Base-by-base conservation (phyloP, 805 yeast genomes). In the Lachancea fermentati region DNA sequence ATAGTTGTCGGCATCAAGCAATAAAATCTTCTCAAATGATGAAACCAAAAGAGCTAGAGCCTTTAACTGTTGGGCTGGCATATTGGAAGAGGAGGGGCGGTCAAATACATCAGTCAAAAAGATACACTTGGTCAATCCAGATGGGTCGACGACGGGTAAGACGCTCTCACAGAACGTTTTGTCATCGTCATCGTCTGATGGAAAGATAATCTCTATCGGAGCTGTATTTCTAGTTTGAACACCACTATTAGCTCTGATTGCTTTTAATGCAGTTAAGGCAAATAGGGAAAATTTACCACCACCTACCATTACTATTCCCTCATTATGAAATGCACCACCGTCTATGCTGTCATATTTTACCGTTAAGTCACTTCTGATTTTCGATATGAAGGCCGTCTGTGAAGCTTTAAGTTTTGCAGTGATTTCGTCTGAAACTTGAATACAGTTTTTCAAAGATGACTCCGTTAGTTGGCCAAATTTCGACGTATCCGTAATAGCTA, bases 201-300 rank as follows among this genome's bases (percentile, higher is more conserved):
- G 89, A 46, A 86, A 73, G 43, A 85, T 71, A 2, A 86, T 79
- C 66, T 86, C 95, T 7, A 86, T 76, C 0, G 95, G 95, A 15
- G 80, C 60, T 5, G 79, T 74, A 11, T 87, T 85, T 29, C 32
- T 30, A 5, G 35, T n/a, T 30, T 24, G 34, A 26, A 35, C 24
- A 7, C 18, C 57, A 51, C 36, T 49, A 16, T 70, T 63, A 36
- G 73, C 75, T 50, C 88, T 65, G 26, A 85, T 60, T 45, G 80
- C 71, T 51, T 74, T 74, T 40, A 86, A 72, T 7, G 85, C 76
- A 17, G 83, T 64, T 30, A 83, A 63, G 4, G 86, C 76, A 51
- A 81, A 69, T 72, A 91, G 80, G 45, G 84, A 78, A 60, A 78
- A 83, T 50, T 74, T 75, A 3, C 89, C 93, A 31, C 95, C 95